phyloP scores from a whole-genome alignment of 768 basidiomycete genomes.

The Suillus occidentalis region DNA sequence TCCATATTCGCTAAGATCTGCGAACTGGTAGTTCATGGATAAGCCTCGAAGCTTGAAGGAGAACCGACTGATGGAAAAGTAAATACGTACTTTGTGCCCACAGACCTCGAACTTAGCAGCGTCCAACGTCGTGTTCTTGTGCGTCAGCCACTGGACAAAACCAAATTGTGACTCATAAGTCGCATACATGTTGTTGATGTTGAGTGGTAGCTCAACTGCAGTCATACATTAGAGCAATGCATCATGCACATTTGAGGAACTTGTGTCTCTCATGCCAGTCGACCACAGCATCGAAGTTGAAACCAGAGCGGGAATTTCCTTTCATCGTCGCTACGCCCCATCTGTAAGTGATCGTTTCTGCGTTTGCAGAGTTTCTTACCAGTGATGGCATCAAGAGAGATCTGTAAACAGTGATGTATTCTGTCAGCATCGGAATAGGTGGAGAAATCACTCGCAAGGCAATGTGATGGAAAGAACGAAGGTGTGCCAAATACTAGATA shows the following conservation, averaged over 20 bases:
- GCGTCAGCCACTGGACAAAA: conserved; percentile 83
- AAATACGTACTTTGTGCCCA: conserved; percentile 74
- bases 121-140: conserved; percentile 93
- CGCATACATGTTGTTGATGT: conserved; percentile 80
- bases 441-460: background rate
- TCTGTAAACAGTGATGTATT: conserved; percentile 40
- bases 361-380: conserved; percentile 37
- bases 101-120: conserved; percentile 94
- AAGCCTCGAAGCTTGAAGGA: background rate
- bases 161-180: conserved; percentile 97
- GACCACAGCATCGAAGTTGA: conserved; percentile 64
- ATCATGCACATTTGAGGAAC: conserved; percentile 79
- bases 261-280: conserved; percentile 91
- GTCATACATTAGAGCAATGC: background rate
- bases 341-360: conserved; percentile 8
- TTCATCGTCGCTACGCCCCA: conserved; percentile 50
- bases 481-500: conserved; percentile 7
- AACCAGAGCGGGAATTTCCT: conserved; percentile 67
- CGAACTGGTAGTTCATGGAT: conserved; percentile 51
- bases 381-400: conserved; percentile 83
- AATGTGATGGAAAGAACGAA: background rate
- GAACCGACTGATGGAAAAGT: background rate
- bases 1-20: conserved; percentile 89
- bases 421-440: conserved; percentile 6
- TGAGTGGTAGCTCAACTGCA: conserved; percentile 84